Evolutionary conservation across 352 stramenopile genomes (phyloP).

Genomic region (Pythium aristosporum): DNA sequence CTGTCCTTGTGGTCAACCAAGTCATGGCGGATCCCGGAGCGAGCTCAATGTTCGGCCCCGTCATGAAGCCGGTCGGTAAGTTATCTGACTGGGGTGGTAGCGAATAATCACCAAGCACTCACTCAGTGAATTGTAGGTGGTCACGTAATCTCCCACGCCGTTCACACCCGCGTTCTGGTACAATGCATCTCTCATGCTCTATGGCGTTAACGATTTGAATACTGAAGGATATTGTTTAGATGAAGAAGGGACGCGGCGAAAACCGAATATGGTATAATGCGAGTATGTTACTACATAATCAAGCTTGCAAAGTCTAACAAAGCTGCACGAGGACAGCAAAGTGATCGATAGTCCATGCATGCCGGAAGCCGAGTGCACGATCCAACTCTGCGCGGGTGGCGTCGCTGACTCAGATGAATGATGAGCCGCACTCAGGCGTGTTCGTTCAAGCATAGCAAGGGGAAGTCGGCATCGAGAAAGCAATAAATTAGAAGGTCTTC

Average conservation of each 20-base stretch:
- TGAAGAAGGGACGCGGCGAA: conserved; percentile 91
- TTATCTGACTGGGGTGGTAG: neutral
- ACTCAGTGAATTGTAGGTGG: conserved; percentile 34
- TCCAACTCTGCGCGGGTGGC: conserved; percentile 65
- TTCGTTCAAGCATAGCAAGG: neutral
- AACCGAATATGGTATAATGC: conserved; percentile 78
- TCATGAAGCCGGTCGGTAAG: conserved; percentile 80
- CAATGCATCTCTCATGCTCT: neutral
- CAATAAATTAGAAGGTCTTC: conserved; percentile 36
- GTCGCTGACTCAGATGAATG: conserved; percentile 66
- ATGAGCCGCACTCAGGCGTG: neutral
- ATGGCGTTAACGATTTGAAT: neutral
- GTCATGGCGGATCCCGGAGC: conserved; percentile 87
- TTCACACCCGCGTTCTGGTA: conserved; percentile 94
- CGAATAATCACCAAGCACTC: neutral
- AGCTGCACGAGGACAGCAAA: conserved; percentile 42
- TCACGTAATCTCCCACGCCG: conserved; percentile 96
- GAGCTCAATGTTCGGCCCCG: conserved; percentile 80
- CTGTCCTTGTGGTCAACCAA: conserved; percentile 91
- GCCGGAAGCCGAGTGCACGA: conserved; percentile 81
- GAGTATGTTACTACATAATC: neutral
- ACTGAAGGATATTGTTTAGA: conserved; percentile 34
- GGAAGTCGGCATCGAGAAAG: neutral
- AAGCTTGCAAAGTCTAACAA: neutral
- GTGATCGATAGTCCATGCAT: conserved; percentile 85